A percentile compares a stretch with the other conserved stretches of the same genome.
Conservation (phyloP, 1,139 yeast genomes). For the Geotrichum histeridarum region DNA sequence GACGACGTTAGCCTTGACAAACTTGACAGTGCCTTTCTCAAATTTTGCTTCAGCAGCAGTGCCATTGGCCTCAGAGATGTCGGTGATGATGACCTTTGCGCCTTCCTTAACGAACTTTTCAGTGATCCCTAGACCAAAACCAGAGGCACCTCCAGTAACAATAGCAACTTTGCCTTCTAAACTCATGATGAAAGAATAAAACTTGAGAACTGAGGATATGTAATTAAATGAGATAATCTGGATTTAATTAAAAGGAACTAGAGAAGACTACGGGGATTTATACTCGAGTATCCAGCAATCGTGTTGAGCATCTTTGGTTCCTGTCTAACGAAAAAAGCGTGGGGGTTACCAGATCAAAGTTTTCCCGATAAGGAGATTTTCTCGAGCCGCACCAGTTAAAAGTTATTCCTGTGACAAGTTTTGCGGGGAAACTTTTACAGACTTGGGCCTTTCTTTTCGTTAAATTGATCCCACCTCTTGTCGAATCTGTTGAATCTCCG, state of each 20-base stretch:
- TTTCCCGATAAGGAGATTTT: too few species aligned
- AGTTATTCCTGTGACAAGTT: background rate
- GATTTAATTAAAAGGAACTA: too few species aligned
- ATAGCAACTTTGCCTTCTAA: constrained; percentile 29
- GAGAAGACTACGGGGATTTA: background rate
- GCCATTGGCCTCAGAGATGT: constrained; percentile 23
- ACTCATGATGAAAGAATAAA: background rate
- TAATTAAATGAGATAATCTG: constrained; percentile 7
- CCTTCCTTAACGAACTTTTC: constrained; percentile 30
- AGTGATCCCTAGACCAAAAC: constrained; percentile 32
- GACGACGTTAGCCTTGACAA: constrained; percentile 26
- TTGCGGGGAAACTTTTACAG: background rate
- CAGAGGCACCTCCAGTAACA: constrained; percentile 35
- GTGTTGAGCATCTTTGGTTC: background rate
- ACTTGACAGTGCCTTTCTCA: constrained; percentile 3
- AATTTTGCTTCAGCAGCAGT: constrained; percentile 6
- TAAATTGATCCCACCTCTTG: too few species aligned
- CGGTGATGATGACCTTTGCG: constrained; percentile 24
- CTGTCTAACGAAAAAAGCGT: too few species aligned
- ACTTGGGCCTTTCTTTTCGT: too few species aligned
- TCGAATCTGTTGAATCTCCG: too few species aligned
- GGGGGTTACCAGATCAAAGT: too few species aligned
- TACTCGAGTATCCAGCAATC: background rate
- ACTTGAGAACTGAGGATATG: background rate
- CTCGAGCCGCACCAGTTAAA: background rate